Base-by-base conservation (phyloP, 345 rosid genomes). In the Rhodamnia rubescens region DNA sequence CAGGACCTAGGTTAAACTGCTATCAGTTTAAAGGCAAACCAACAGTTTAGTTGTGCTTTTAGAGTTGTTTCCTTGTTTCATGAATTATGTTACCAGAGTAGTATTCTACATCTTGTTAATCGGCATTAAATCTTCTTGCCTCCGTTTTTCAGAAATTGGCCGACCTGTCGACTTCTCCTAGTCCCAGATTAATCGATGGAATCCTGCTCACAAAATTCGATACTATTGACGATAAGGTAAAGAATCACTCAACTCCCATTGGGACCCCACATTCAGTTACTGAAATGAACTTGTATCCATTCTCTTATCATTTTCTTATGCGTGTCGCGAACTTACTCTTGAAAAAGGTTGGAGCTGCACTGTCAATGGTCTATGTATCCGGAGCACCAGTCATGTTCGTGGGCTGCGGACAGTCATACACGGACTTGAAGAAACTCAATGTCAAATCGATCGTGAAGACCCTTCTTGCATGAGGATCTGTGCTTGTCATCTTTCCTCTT, bases 381-480 rank as follows among this genome's bases (percentile, higher is more conserved):
- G 99, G 99, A 52, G 92, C 99, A 29, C 99, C 99, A 2, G 99
- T 97, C 56, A 97, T 97, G 99, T 97, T 97, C 15, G 97, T 97
- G n/a, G 99, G 99, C 42, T 97, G 99, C 22, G 99, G 99, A 26
- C 99, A 96, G 90, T 94, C 98, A 1, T 97, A 97, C 87, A 95
- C 99, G 3, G 99, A 97, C 87, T 92, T 97, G 83, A 96, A 96
- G 92, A 97, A 94, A 90, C 94, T 97, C 61, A 95, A 97, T 53
- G 99, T 94, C 83, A 97, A 96, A 83, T 87, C 97, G 11, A 96
- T 98, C 11, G 98, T 93, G 57, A 96, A 97, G 93, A 97, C 96
- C 58, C 99, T 97, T 82, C 95, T 97, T 88, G 94, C 94, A 87
- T 97, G 94, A 96, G 44, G 44, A 54, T 20, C 14, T 4, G 21